Evolutionary conservation across 768 basidiomycete species (phyloP).

Genomic region (Hemileccinum impolitum): DNA sequence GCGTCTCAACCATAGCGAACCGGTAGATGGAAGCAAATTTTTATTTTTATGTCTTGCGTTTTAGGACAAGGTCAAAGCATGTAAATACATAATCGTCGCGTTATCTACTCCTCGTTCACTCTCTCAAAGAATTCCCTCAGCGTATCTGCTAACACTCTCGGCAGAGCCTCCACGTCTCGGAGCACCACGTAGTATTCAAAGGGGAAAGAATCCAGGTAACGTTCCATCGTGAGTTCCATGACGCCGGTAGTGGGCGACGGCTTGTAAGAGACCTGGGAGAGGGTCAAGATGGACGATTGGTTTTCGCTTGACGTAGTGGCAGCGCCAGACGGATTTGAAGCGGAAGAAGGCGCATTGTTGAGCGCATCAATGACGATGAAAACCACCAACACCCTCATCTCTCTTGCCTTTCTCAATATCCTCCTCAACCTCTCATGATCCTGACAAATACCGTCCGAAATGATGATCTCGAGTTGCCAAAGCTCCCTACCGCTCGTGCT

Average conservation of each 20-base stretch:
- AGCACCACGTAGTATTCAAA: slow-evolving; percentile 98
- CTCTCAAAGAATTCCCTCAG: slow-evolving; percentile 91
- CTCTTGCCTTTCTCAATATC: slow-evolving; percentile 78
- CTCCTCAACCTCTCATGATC: slow-evolving; percentile 85
- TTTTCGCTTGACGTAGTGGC: slow-evolving; percentile 18
- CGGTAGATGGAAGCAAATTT: too few species aligned
- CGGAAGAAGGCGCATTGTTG: slow-evolving; percentile 41
- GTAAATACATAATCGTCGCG: background rate
- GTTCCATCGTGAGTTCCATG: slow-evolving; percentile 83
- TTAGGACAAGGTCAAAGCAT: background rate
- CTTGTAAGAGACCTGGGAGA: slow-evolving; percentile 90
- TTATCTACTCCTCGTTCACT: slow-evolving; percentile 57
- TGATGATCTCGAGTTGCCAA: slow-evolving; percentile 98
- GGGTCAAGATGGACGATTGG: slow-evolving; percentile 82
- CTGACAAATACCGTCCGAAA: slow-evolving; percentile 98
- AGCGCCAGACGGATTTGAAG: slow-evolving; percentile 6
- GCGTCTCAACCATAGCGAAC: background rate
- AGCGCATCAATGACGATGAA: slow-evolving; percentile 95
- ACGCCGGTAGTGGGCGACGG: slow-evolving; percentile 43
- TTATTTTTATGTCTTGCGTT: too few species aligned
- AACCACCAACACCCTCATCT: slow-evolving; percentile 90
- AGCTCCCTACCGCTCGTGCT: slow-evolving; percentile 69
- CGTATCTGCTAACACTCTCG: slow-evolving; percentile 84
- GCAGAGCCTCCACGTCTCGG: slow-evolving; percentile 84
- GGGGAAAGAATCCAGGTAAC: slow-evolving; percentile 95